A percentile compares a stretch with the other conserved stretches of the same genome.
Evolutionary conservation across 1,139 yeast species (phyloP).

Genomic region (Eremothecium cymbalariae): DNA sequence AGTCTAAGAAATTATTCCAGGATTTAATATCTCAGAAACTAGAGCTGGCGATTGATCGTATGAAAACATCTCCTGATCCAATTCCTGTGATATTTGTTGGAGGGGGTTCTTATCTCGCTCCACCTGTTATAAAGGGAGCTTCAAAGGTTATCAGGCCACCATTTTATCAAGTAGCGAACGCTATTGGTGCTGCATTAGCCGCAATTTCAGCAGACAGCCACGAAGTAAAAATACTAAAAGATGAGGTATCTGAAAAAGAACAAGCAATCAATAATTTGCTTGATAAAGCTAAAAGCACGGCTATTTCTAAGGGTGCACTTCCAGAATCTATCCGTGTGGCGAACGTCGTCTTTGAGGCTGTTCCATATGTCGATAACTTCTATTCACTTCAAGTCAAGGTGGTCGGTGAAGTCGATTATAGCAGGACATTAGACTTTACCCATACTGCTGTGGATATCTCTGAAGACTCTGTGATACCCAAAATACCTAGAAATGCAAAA

Average conservation of each 20-base stretch:
- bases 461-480: slow-evolving; percentile 9
- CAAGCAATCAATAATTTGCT: slow-evolving; percentile 25
- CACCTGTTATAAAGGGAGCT: slow-evolving; percentile 35
- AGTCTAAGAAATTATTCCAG: slow-evolving; percentile 17
- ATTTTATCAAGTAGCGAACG: slow-evolving; percentile 38
- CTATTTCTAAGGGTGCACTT: slow-evolving; percentile 33
- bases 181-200: slow-evolving; percentile 43
- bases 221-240: slow-evolving; percentile 15
- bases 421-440: slow-evolving; percentile 12
- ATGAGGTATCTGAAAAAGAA: slow-evolving; percentile 22
- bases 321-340: slow-evolving; percentile 30
- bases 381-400: slow-evolving; percentile 34
- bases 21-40: slow-evolving; percentile 28
- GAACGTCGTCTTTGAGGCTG: slow-evolving; percentile 33
- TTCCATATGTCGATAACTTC: slow-evolving; percentile 36
- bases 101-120: slow-evolving; percentile 40
- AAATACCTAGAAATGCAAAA: slow-evolving; percentile 12
- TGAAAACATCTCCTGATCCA: slow-evolving; percentile 39
- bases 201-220: slow-evolving; percentile 32
- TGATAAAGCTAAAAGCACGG: slow-evolving; percentile 22
- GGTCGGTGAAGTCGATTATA: slow-evolving; percentile 38
- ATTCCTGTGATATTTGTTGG: slow-evolving; percentile 39
- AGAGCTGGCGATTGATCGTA: slow-evolving; percentile 35
- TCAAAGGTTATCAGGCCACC: slow-evolving; percentile 36
- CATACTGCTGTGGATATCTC: neutral